Percentiles rank a stretch among this genome's conserved stretches.
phyloP scores from a whole-genome alignment of 495 filamentous ascomycete species.

The Parathielavia appendiculata region DNA sequence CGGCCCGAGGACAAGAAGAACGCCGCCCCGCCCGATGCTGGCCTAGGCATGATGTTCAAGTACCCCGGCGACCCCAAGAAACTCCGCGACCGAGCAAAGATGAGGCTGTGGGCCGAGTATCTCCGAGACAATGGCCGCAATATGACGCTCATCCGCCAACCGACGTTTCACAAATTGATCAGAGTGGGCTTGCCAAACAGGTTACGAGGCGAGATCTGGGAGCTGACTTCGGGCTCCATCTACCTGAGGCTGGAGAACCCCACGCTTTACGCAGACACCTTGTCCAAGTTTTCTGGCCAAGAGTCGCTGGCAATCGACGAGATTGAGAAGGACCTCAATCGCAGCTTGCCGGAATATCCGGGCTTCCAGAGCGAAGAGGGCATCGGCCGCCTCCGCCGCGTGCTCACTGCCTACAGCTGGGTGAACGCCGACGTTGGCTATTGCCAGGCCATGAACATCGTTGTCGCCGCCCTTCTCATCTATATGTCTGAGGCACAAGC shows the following conservation, averaged over 20 bases:
- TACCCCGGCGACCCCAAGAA: slow-evolving; percentile 97
- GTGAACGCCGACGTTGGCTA: slow-evolving; percentile 91
- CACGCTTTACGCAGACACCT: slow-evolving; percentile 73
- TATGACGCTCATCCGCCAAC: slow-evolving; percentile 83
- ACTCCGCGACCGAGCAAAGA: slow-evolving; percentile 90
- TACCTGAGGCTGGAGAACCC: slow-evolving; percentile 83
- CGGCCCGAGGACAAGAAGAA: slow-evolving; percentile 54
- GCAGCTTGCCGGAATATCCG: slow-evolving; percentile 92
- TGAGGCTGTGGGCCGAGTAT: slow-evolving; percentile 96
- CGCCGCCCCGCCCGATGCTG: slow-evolving; percentile 72
- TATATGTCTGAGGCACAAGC: slow-evolving; percentile 97
- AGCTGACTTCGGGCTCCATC: slow-evolving; percentile 83
- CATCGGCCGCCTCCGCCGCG: slow-evolving; percentile 80
- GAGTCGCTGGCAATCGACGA: slow-evolving; percentile 95
- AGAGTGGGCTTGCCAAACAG: slow-evolving; percentile 92
- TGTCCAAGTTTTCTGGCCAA: slow-evolving; percentile 72
- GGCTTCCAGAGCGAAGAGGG: slow-evolving; percentile 96
- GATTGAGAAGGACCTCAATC: slow-evolving; percentile 96
- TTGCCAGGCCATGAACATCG: slow-evolving; percentile 99
- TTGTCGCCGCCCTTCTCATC: slow-evolving; percentile 90
- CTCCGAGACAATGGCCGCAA: slow-evolving; percentile 94
- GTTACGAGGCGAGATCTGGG: slow-evolving; percentile 92
- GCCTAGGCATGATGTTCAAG: slow-evolving; percentile 85
- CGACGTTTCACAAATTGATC: slow-evolving; percentile 95
- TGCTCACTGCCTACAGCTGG: slow-evolving; percentile 96